Base-by-base conservation (phyloP, 1,284 basidiomycete species). In the Porogramme epimiltina region DNA sequence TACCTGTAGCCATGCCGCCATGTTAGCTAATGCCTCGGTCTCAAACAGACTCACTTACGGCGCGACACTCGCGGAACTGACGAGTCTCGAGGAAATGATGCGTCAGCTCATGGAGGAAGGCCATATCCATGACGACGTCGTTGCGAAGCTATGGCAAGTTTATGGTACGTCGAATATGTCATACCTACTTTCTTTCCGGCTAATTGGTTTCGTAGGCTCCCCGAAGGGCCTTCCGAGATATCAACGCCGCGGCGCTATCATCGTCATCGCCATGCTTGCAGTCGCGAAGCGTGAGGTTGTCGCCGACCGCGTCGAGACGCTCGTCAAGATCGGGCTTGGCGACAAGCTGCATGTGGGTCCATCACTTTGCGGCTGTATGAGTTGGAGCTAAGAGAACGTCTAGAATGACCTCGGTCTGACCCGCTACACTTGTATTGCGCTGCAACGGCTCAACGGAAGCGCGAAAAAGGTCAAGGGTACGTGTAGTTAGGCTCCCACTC, bases 391-490 rank as follows among this genome's bases (percentile, higher is more conserved):
- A 31, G 8, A 13, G 10, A 31, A 13, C 18, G 26, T 41, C 2
- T 25, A 95, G 92, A 73, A 79, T 15, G 97, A 99, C 69, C 78
- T 97, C 11, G 90, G 87, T 1, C 81, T 99, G 16, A 94, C 95
- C 0, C 82, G 92, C 47, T 98, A 98, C 67, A 97, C 95, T 0
- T 98, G 93, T 64, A 85, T 98, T 42, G 95, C 95, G 0, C 74
- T 99, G 28, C 93, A 96, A 62, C 83, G 96, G 0, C 77, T 99
- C 16, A 92, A 93, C 43, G 97, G 97, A 1, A 97, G 92, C 62
- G 91, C 86, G 26, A 99, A 98, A 77, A 99, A 98, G 70, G 85
- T 99, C 61, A 99, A 99, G 76, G 96, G 92, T 87, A 50, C 48
- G 70, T 15, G 2, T 55, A 20, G 10, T 11, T 3, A 3, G 13